Conservation (phyloP, 2,329 filamentous ascomycete species). For the Alternaria sp. region DNA sequence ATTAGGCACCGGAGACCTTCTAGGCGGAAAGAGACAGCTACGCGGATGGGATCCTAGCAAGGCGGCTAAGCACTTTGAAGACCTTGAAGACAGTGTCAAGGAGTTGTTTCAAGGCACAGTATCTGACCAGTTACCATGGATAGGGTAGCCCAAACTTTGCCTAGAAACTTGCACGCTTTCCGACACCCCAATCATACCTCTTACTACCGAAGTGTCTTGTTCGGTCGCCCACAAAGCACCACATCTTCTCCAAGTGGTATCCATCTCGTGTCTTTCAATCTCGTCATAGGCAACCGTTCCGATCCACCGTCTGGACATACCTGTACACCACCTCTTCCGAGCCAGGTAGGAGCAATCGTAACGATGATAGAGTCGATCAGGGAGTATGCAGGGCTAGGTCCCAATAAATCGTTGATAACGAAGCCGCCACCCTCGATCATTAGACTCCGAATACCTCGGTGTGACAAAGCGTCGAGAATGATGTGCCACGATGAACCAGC, state of each 20-base stretch:
- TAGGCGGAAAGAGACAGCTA: slow-evolving; percentile 52
- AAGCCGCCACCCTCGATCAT: slow-evolving; percentile 91
- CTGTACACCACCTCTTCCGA: slow-evolving; percentile 82
- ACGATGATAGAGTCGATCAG: slow-evolving; percentile 82
- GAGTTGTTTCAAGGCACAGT: slow-evolving; percentile 35
- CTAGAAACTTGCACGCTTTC: not conserved
- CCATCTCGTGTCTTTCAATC: slow-evolving; percentile 74
- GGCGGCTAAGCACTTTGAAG: slow-evolving; percentile 29
- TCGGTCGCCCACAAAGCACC: slow-evolving; percentile 76
- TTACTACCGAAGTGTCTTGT: not conserved
- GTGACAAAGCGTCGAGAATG: slow-evolving; percentile 10
- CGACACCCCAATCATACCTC: not conserved
- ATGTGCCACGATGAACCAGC: slow-evolving; percentile 11
- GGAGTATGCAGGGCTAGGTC: slow-evolving; percentile 9
- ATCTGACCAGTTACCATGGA: slow-evolving; percentile 42
- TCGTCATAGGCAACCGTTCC: slow-evolving; percentile 65
- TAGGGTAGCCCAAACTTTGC: not conserved
- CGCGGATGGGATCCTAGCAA: slow-evolving; percentile 51
- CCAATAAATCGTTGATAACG: slow-evolving; percentile 83
- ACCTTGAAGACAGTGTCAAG: slow-evolving; percentile 43
- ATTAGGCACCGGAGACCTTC: slow-evolving; percentile 48
- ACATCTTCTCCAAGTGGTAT: slow-evolving; percentile 82
- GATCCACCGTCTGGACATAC: slow-evolving; percentile 72
- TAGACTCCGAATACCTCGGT: slow-evolving; percentile 70
- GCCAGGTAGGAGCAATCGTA: slow-evolving; percentile 87